Conservation (phyloP, 2,329 filamentous ascomycete genomes). For the Boeremia exigua region DNA sequence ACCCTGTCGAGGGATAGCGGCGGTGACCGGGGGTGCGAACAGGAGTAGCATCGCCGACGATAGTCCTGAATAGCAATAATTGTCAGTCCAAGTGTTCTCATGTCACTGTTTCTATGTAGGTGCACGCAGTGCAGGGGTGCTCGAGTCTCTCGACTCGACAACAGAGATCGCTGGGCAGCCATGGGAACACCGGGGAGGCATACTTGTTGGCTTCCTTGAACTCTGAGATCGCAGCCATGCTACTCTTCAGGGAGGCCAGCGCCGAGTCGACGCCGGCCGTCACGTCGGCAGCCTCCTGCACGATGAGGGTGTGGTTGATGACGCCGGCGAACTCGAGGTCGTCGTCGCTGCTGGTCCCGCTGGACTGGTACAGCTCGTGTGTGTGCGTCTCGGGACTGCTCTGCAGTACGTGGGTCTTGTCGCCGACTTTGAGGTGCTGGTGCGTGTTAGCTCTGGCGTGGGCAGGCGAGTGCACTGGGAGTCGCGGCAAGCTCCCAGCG, state of each 20-base stretch:
- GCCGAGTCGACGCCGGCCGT: conserved; percentile 65
- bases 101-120: conserved; percentile 6
- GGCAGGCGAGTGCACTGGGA: conserved; percentile 4
- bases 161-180: conserved; percentile 27
- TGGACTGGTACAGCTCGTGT: conserved; percentile 63
- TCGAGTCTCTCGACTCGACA: conserved; percentile 23
- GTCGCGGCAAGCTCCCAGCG: conserved; percentile 5
- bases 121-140: conserved; percentile 14
- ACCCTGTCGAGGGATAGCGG: conserved; percentile 45
- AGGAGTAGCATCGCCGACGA: conserved; percentile 44
- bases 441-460: conserved; percentile 38
- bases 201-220: conserved; percentile 67
- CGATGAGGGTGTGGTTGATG: conserved; percentile 62
- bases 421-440: conserved; percentile 63
- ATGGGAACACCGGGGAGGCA: conserved; percentile 41
- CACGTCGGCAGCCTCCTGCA: conserved; percentile 61
- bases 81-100: conserved; percentile 38
- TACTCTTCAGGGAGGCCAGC: conserved; percentile 64
- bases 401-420: conserved; percentile 62
- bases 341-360: conserved; percentile 47
- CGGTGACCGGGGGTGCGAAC: conserved; percentile 43
- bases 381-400: conserved; percentile 60
- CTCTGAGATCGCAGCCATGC: conserved; percentile 64
- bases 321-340: conserved; percentile 62
- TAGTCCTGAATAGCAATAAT: conserved; percentile 40